phyloP scores from a whole-genome alignment of 1,284 basidiomycete species.

The Fomes fomentarius region DNA sequence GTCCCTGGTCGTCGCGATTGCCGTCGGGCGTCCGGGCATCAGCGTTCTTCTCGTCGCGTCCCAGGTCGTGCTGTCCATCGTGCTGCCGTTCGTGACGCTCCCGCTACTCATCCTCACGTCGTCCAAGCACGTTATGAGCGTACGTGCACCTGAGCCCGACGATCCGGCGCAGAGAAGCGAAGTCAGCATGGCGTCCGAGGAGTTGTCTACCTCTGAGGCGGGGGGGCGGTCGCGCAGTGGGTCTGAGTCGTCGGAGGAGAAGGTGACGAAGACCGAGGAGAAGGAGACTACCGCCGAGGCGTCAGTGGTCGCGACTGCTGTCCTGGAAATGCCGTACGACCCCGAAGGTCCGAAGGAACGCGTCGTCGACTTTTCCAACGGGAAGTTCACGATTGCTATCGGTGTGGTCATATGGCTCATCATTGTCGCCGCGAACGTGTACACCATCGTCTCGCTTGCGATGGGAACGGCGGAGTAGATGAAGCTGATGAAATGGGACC shows the following conservation, averaged over 20 bases:
- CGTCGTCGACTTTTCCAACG: constrained; percentile 62
- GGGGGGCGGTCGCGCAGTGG: no score
- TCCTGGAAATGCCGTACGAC: background rate
- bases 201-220: no score
- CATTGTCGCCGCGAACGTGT: constrained; percentile 69
- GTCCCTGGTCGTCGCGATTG: constrained; percentile 76
- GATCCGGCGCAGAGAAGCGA: no score
- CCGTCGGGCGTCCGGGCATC: constrained; percentile 77
- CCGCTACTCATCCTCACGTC: constrained; percentile 81
- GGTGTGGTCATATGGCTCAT: constrained; percentile 65
- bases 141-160: constrained; percentile 24
- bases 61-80: constrained; percentile 86
- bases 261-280: no score
- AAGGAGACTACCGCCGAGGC: background rate
- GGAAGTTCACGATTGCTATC: constrained; percentile 51
- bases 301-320: background rate
- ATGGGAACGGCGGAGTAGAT: constrained; percentile 14
- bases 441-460: constrained; percentile 56
- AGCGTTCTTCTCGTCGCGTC: constrained; percentile 84
- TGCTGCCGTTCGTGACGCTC: constrained; percentile 85
- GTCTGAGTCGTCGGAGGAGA: no score
- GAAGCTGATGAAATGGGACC: no score
- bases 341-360: constrained; percentile 28
- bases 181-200: no score
- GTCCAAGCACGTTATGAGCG: constrained; percentile 69